A percentile compares a stretch with the other conserved stretches of the same genome.
Conservation (phyloP, 202 grass and related monocot genomes). For the Dendrocalamus latiflorus region DNA sequence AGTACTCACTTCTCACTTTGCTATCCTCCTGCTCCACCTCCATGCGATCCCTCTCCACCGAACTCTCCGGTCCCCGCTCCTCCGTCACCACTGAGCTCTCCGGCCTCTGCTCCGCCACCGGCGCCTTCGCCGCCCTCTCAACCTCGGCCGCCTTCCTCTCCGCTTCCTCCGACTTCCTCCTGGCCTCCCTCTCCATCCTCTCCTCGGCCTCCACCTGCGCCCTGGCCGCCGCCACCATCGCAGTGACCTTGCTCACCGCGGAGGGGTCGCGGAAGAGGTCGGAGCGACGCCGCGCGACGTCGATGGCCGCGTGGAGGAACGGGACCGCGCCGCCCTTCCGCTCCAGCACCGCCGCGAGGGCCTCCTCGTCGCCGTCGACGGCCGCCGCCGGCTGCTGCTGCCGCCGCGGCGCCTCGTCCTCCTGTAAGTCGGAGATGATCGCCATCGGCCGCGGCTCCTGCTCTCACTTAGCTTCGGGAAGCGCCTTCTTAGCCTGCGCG, state of each 20-base stretch:
- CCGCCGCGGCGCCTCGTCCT: constrained; percentile 37
- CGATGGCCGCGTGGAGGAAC: constrained; percentile 67
- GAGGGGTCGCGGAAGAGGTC: constrained; percentile 63
- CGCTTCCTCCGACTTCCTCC: constrained; percentile 41
- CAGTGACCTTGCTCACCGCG: constrained; percentile 49
- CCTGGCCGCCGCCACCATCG: constrained; percentile 53
- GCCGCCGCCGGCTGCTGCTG: background rate
- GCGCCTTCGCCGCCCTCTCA: constrained; percentile 2
- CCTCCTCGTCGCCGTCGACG: constrained; percentile 37
- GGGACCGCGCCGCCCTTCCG: constrained; percentile 56
- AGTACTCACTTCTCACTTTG: constrained; percentile 42
- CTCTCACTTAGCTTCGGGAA: background rate
- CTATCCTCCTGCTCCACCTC: constrained; percentile 33
- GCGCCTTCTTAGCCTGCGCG: background rate
- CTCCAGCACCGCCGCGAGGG: constrained; percentile 42
- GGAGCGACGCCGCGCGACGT: constrained; percentile 46
- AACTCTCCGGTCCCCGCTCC: background rate
- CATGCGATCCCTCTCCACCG: background rate
- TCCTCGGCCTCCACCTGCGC: constrained; percentile 55
- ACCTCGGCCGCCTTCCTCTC: constrained; percentile 11
- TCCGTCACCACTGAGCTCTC: background rate
- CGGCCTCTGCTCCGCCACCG: background rate
- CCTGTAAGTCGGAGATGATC: constrained; percentile 81
- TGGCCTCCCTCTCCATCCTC: constrained; percentile 21
- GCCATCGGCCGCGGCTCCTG: constrained; percentile 43